Evolutionary conservation across 73 alveolate species (phyloP).

Genomic region (Uronychia setigera): DNA sequence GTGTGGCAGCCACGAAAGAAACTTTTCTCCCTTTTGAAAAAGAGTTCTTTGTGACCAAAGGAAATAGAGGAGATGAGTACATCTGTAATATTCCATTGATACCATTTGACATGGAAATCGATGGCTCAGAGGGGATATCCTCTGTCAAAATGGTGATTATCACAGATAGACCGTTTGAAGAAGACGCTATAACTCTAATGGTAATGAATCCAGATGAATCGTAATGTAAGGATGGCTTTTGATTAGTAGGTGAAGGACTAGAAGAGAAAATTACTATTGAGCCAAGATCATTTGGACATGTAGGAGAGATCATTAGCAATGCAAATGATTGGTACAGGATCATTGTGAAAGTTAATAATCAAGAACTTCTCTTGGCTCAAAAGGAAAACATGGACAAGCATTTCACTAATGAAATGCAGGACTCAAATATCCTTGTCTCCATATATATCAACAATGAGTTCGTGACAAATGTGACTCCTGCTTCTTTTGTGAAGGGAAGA

Average conservation of each 20-base stretch:
- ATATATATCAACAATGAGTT: not conserved
- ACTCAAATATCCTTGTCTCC: not conserved
- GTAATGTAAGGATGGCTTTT: too few relatives aligned
- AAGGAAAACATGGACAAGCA: not conserved
- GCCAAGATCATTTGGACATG: not conserved
- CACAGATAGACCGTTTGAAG: not conserved
- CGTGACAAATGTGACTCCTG: not conserved
- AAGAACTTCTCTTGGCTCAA: not conserved
- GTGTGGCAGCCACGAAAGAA: not conserved
- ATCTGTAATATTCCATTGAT: not conserved
- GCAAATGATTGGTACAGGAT: not conserved
- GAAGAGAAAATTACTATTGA: not conserved
- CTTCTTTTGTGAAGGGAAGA: not conserved
- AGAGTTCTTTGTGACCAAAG: not conserved
- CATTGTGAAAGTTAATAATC: not conserved
- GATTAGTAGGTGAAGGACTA: not conserved
- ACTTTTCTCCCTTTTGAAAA: not conserved
- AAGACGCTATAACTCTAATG: not conserved
- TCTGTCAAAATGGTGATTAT: not conserved
- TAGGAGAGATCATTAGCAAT: not conserved
- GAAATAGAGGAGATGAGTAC: not conserved
- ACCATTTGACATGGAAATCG: constrained; percentile 1
- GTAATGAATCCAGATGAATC: not conserved
- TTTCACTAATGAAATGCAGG: not conserved
- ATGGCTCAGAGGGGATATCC: not conserved